Evolutionary conservation across 352 stramenopile genomes (phyloP).

Genomic region (Pythium grandisporangium): DNA sequence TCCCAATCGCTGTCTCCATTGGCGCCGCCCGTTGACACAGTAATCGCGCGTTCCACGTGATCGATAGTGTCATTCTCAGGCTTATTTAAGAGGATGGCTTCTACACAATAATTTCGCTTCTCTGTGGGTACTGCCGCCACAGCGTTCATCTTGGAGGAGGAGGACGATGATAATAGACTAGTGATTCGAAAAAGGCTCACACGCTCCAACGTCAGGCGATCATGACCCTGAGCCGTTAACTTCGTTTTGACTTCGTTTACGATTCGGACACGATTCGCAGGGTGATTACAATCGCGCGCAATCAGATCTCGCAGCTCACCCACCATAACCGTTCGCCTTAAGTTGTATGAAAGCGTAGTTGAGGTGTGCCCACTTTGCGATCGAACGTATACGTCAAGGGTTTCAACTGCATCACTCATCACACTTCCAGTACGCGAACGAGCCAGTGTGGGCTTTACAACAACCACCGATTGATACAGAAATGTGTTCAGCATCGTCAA

Average conservation of each 20-base stretch:
- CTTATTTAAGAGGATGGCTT: slow-evolving; percentile 22
- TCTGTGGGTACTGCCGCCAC: background rate
- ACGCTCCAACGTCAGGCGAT: slow-evolving; percentile 21
- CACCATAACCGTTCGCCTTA: slow-evolving; percentile 20
- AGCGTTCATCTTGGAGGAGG: background rate
- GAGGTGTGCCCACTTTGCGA: slow-evolving; percentile 24
- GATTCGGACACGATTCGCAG: slow-evolving; percentile 18
- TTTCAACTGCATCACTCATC: slow-evolving; percentile 6
- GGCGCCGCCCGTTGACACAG: slow-evolving; percentile 2
- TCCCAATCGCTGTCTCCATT: slow-evolving; percentile 58
- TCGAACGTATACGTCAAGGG: slow-evolving; percentile 24
- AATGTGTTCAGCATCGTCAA: slow-evolving; percentile 72
- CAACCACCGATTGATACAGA: slow-evolving; percentile 28
- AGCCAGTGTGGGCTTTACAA: background rate
- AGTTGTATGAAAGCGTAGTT: slow-evolving; percentile 25
- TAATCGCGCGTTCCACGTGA: slow-evolving; percentile 10
- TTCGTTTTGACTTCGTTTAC: slow-evolving; percentile 27
- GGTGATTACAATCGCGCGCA: slow-evolving; percentile 20
- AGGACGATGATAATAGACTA: slow-evolving; percentile 1
- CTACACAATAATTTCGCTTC: slow-evolving; percentile 11
- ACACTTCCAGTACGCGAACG: no score
- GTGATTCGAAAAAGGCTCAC: slow-evolving; percentile 13
- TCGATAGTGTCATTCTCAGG: slow-evolving; percentile 24
- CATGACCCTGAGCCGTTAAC: slow-evolving; percentile 20
- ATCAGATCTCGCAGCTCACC: slow-evolving; percentile 25